Base-by-base conservation (phyloP, 1,139 yeast genomes). In the Nakaseomyces glabratus region DNA sequence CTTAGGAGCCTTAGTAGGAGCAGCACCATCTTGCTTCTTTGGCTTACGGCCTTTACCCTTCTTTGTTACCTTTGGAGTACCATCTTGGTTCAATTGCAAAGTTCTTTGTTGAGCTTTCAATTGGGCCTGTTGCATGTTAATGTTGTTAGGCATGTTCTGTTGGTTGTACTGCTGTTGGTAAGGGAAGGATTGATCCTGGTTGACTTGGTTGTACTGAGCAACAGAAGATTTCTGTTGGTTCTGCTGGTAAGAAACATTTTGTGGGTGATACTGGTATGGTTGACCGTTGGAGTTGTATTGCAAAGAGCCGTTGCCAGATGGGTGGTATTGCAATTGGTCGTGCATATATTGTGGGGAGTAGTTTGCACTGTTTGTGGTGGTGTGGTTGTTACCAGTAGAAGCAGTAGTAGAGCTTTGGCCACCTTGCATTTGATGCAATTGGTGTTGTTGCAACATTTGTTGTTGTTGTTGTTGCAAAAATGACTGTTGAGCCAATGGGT, bases 161-260 rank as follows among this genome's bases (percentile, higher is more conserved):
- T 33, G 36, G 20, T 37, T 39, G 20, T 33, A 36, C 21, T 35
- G 41, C 17, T 34, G 38, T 33, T 28, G 38, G 11, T 37, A 36
- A 33, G 39, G 44, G 21, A 40, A 45, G 11, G 26, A 16, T 28
- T 40, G 45, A 13, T 35, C 37, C 19, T 36, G 46, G 30, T 26
- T 26, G 9, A 26, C 30, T 15, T 24, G 28, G 37, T 20, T 30
- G 38, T 25, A 20, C 12, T 26, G 30, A 17, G 30, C 30, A 26
- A 26, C 30, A 7, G 17, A 21, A 18, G 30, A 14, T n/a, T n/a
- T n/a, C n/a, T 31, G 34, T 13, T 31, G 34, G 14, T 17, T 18
- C 17, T 26, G 30, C 10, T 26, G 30, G 21, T 17, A 26, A n/a
- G 30, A 26, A n/a, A n/a, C n/a, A n/a, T n/a, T n/a, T 26, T 26